Base-by-base conservation (phyloP, 805 yeast species). In the Metschnikowia drakensbergensis region DNA sequence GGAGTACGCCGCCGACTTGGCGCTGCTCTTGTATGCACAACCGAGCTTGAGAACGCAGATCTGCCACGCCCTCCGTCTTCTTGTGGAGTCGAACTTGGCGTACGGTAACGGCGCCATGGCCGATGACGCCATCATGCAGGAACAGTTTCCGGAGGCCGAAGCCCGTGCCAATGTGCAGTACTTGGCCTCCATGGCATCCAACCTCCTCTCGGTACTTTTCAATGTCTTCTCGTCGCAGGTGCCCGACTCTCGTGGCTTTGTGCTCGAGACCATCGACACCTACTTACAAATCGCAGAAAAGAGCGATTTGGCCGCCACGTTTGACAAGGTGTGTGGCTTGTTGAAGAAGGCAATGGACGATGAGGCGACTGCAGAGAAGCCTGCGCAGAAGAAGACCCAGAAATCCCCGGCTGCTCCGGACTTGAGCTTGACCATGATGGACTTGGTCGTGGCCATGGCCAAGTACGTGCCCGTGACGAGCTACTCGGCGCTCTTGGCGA, bases 211-310 rank as follows among this genome's bases (percentile, higher is more conserved):
- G 9, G 97, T 90, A 22, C 72, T 94, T 44, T 88, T 92, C 75
- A 94, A 94, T 60, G 95, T 94, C 13, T 94, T 87, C 67, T 81
- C 92, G n/a, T 91, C 90, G 57, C 90, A 97, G 8, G 69, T 81
- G 39, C 85, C 94, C 34, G 94, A 88, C 46, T 79, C 89, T 11
- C 82, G 98, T 66, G 87, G 88, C 9, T 89, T 77, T 64, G 82
- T 94, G 44, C 75, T 90, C 50, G 97, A 92, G 53, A 83, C 97
- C 7, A 88, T 92, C 58, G 91, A 89, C 58, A 78, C 83, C 0
- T 91, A 84, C 65, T 72, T 94, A 51, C 80, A 82, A 52, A 82
- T 92, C 34, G 79, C 90, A 7, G 73, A 83, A 0, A 68, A 77
- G 28, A 80, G 75, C 17, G 96, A 88, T 54, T 70, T 94, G 53